Percentiles rank a stretch among this genome's conserved stretches.
phyloP scores from a whole-genome alignment of 108 stramenopile genomes.

The Chaetoceros muelleri region DNA sequence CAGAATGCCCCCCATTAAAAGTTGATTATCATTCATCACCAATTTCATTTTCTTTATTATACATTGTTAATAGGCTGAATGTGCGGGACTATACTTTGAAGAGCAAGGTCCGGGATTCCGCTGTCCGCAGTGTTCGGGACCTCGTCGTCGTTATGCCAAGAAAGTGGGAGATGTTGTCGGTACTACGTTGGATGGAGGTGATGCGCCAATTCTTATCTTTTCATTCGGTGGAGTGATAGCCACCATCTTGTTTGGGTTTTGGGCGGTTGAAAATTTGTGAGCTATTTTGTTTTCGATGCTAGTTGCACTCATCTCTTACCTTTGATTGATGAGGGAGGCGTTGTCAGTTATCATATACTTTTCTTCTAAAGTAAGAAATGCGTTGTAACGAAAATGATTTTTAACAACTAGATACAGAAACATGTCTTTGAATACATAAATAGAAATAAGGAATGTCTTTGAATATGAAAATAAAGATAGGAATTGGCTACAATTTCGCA shows the following conservation, averaged over 20 bases:
- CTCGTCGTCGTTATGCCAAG: constrained; percentile 95
- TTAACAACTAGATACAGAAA: no score
- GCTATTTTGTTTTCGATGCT: background rate
- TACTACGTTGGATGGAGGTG: constrained; percentile 92
- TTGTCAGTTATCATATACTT: no score
- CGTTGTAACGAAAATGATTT: no score
- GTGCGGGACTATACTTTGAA: constrained; percentile 91
- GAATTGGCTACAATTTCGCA: no score
- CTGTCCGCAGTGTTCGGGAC: constrained; percentile 96
- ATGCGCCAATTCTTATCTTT: constrained; percentile 90
- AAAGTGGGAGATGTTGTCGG: constrained; percentile 94
- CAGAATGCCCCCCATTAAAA: background rate
- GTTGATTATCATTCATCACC: background rate
- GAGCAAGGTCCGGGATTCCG: constrained; percentile 89
- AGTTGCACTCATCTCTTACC: no score
- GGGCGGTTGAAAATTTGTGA: constrained; percentile 85
- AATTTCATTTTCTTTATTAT: background rate
- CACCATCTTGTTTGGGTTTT: constrained; percentile 85
- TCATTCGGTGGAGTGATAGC: constrained; percentile 84
- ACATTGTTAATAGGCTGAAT: constrained; percentile 45
- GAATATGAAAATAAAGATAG: no score
- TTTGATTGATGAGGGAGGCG: no score
- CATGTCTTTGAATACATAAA: no score
- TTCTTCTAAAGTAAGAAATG: no score
- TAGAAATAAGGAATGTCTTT: no score